Percentiles rank a stretch among this genome's conserved stretches.
phyloP scores from a whole-genome alignment of 164 flowering plant genomes.

The Brasenia schreberi region DNA sequence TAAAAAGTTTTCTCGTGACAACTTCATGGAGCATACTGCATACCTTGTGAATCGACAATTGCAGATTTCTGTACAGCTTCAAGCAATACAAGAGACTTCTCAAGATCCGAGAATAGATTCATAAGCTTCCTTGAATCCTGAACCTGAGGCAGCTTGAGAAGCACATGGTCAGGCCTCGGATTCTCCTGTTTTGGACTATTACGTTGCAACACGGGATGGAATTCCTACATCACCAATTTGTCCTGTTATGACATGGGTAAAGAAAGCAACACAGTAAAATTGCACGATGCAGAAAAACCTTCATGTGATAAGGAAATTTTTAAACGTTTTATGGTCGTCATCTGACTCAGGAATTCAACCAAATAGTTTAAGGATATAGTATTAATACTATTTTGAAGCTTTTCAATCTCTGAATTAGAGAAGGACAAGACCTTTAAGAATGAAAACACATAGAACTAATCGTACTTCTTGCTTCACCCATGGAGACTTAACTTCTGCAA shows the following conservation, averaged over 20 bases:
- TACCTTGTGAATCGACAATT: slow-evolving; percentile 45
- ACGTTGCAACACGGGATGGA: slow-evolving; percentile 17
- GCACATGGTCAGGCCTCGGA: slow-evolving; percentile 8
- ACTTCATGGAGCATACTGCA: not conserved
- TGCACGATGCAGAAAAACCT: not conserved
- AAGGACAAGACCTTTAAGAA: no score
- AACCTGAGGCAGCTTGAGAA: slow-evolving; percentile 10
- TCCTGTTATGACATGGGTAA: not conserved
- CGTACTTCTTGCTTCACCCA: no score
- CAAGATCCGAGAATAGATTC: slow-evolving; percentile 10
- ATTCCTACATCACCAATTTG: slow-evolving; percentile 21
- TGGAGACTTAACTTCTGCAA: no score
- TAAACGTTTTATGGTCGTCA: no score
- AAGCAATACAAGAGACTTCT: slow-evolving; percentile 15
- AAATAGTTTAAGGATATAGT: no score
- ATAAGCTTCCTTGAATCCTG: slow-evolving; percentile 23
- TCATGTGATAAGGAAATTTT: not conserved
- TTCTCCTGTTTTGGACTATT: slow-evolving; percentile 18
- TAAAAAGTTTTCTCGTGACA: not conserved
- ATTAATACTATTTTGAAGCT: not conserved
- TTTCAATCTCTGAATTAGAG: not conserved
- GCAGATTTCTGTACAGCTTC: slow-evolving; percentile 18
- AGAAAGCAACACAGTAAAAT: not conserved
- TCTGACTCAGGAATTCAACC: no score
- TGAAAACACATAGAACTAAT: no score